Conservation (phyloP, 495 filamentous ascomycete species). For the Daldinia vernicosa region DNA sequence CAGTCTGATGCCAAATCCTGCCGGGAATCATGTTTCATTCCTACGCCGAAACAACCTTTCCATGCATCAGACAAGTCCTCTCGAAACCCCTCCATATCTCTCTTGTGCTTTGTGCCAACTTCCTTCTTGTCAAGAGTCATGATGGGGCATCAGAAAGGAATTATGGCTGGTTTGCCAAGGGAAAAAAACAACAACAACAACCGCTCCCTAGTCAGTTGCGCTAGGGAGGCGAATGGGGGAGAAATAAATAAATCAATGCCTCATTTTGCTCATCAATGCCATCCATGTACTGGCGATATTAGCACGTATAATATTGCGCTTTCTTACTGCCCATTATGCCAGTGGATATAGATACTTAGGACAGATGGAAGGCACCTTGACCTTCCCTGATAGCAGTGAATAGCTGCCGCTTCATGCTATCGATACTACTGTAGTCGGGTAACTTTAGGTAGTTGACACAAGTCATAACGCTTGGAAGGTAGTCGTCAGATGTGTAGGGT, state of each 20-base stretch:
- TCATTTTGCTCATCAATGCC: slow-evolving; percentile 37
- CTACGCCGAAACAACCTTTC: slow-evolving; percentile 46
- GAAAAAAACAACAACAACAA: slow-evolving; percentile 23
- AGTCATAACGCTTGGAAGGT: slow-evolving; percentile 98
- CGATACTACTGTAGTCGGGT: slow-evolving; percentile 88
- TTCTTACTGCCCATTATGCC: slow-evolving; percentile 1
- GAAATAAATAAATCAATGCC: slow-evolving; percentile 35
- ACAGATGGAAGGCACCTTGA: slow-evolving; percentile 98
- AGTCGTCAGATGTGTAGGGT: slow-evolving; percentile 94
- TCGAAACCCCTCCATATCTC: slow-evolving; percentile 31
- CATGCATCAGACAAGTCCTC: slow-evolving; percentile 42
- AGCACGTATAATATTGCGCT: slow-evolving; percentile 3
- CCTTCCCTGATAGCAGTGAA: slow-evolving; percentile 92
- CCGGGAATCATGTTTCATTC: slow-evolving; percentile 41
- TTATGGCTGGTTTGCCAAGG: slow-evolving; percentile 30
- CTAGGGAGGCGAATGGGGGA: slow-evolving; percentile 9
- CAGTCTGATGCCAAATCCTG: slow-evolving; percentile 39
- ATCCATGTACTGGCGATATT: slow-evolving; percentile 24
- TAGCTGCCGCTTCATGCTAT: slow-evolving; percentile 77
- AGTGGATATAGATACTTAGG: slow-evolving; percentile 57
- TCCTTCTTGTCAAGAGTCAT: slow-evolving; percentile 37
- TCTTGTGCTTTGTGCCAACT: slow-evolving; percentile 33
- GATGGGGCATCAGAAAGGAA: slow-evolving; percentile 31
- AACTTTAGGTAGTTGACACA: slow-evolving; percentile 99
- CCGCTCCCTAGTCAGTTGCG: slow-evolving; percentile 8